Conservation (phyloP, 129 eudicot species). For the Tanacetum coccineum region DNA sequence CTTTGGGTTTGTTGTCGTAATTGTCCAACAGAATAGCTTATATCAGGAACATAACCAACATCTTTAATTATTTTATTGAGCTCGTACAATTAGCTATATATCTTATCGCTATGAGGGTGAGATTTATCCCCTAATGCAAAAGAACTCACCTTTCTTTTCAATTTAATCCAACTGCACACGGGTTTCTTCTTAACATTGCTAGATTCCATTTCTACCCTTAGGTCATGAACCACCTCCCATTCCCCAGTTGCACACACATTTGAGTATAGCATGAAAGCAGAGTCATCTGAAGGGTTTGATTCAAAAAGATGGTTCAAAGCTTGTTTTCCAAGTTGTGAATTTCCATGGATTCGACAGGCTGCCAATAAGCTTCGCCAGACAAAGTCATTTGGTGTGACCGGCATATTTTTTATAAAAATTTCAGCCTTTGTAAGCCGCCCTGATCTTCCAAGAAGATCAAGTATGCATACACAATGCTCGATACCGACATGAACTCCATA, state of each 20-base stretch:
- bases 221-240: constrained; percentile 67
- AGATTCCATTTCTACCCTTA: constrained; percentile 59
- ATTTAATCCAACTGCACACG: constrained; percentile 80
- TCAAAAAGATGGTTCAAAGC: constrained; percentile 55
- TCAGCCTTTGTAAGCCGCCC: constrained; percentile 73
- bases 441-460: constrained; percentile 86
- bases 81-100: constrained; percentile 47
- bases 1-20: too few species aligned
- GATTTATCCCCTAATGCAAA: constrained; percentile 62
- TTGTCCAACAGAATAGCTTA: constrained; percentile 65
- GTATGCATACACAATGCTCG: constrained; percentile 83
- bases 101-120: too few species aligned
- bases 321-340: constrained; percentile 53
- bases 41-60: constrained; percentile 66
- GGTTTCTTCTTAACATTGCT: constrained; percentile 63
- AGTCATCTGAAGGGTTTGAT: constrained; percentile 73
- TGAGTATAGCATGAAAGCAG: constrained; percentile 80
- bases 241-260: constrained; percentile 82
- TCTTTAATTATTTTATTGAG: constrained; percentile 46
- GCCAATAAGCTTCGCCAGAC: constrained; percentile 82
- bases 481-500: constrained; percentile 65
- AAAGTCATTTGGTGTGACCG: constrained; percentile 64
- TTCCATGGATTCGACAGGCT: constrained; percentile 67
- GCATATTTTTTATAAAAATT: constrained; percentile 60
- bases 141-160: constrained; percentile 45